Evolutionary conservation across 345 rosid species (phyloP).

Genomic region (Rhodomyrtus tomentosa): DNA sequence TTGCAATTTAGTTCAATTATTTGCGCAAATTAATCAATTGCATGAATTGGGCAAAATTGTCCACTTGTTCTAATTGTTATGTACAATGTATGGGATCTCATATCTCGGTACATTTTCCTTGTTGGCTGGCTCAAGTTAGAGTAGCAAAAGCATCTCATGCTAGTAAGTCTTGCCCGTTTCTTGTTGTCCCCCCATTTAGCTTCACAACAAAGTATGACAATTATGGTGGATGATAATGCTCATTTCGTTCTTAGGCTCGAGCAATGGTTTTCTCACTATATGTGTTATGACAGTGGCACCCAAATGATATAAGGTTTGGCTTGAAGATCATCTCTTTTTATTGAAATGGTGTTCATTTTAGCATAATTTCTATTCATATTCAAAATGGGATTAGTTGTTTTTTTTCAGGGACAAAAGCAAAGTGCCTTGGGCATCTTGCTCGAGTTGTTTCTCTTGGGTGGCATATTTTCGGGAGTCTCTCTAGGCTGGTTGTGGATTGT

Average conservation of each 20-base stretch:
- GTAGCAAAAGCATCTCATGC: constrained; percentile 48
- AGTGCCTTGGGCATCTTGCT: constrained; percentile 78
- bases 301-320: constrained; percentile 67
- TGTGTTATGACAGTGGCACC: constrained; percentile 71
- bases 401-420: constrained; percentile 66
- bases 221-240: constrained; percentile 81
- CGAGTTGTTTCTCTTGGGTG: constrained; percentile 43
- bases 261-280: constrained; percentile 72
- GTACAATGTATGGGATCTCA: constrained; percentile 49
- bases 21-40: too few relatives aligned
- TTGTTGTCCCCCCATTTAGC: constrained; percentile 54
- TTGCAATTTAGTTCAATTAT: too few relatives aligned
- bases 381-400: neutral
- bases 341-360: neutral
- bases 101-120: constrained; percentile 48
- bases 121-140: constrained; percentile 37
- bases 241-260: constrained; percentile 45
- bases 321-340: too few relatives aligned
- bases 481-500: constrained; percentile 83
- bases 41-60: too few relatives aligned
- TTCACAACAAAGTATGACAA: constrained; percentile 71
- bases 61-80: constrained; percentile 48
- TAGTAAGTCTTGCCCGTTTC: constrained; percentile 40
- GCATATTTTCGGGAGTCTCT: constrained; percentile 53
- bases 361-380: neutral